Evolutionary conservation across 306 rosid species (phyloP), one percentile per base, ranked within the genome.

Genomic region (Begonia masoniana): DNA sequence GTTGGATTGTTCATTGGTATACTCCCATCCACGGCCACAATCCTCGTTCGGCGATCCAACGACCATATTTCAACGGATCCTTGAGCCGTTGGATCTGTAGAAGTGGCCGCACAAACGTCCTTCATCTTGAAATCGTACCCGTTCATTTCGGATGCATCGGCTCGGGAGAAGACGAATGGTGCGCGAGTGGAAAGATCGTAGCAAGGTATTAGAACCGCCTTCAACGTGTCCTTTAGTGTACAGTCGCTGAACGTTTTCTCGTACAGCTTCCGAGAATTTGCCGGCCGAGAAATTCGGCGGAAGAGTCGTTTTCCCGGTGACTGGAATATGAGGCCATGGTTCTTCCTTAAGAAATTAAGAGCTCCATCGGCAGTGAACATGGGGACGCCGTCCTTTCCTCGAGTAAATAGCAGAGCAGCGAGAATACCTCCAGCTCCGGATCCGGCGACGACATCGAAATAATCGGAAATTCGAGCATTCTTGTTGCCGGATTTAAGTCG

Each of bases 151-250:
- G 78, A 63, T 4, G 97, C 97, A 58, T 85, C 97, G 58, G 97
- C 95, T 68, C 97, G 91, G 51, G 97, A 89, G 74, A 89, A 85
- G 63, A 89, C 62, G 62, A 89, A 85, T 23, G 97, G 95, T 9
- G 94, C 91, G 66, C 89, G 77, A 13, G 95, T 80, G 39, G 83
- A 49, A 57, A 89, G 86, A 66, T 89, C 97, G 80, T 85, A 85
- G 80, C 97, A 89, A 1, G 95, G 95, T 47, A 89, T 76, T 72
- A 89, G 35, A 48, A 85, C 82, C 63, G 97, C 72, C 60, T 82
- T 85, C 77, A 89, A 51, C 52, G 97, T 89, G 71, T 89, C 97
- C 65, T 68, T 82, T 58, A 89, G 48, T 0, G 82, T 82, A 57
- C 68, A 63, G 45, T 89, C 95, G 0, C 95, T 95, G 56, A 89